Evolutionary conservation across 768 basidiomycete species (phyloP), one percentile per base, ranked within the genome.

Genomic region (Mrakia gelida): DNA sequence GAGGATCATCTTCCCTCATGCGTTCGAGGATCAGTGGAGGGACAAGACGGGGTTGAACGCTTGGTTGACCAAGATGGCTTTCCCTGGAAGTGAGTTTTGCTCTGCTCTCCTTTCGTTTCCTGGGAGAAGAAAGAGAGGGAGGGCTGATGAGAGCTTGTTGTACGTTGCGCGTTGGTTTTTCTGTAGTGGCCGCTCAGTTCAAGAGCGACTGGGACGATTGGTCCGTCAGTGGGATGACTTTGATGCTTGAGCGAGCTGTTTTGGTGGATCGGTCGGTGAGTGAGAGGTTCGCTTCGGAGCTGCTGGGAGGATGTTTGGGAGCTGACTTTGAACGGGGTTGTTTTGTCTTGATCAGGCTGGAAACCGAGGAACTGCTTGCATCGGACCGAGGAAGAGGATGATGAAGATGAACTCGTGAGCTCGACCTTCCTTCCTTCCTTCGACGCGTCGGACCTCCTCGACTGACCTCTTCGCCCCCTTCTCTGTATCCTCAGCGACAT

Each of bases 31-130:
- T 28, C 59, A 59, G 59, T 59, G 59, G 59, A 59, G 59, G 59
- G 59, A 59, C n/a, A 59, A 59, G 59, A 59, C 59, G n/a, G 59
- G 59, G 26, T 23, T 59, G 23, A 59, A 59, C 59, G 59, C 59
- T 28, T 59, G 59, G 59, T 59, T 59, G 59, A 59, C 59, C 59
- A 59, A 59, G 59, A 59, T 59, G 59, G 59, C 59, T 8, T 59
- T 59, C 28, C 59, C 59, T 28, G 59, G 59, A 28, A 59, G 49
- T 52, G 49, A 52, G 49, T 52, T n/a, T n/a, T n/a, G n/a, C n/a
- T n/a, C n/a, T 15, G 49, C 49, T 21, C 18, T 16, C 49, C 49
- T 21, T 52, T 52, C 49, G 4, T 21, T 21, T 21, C 18, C 18
- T 1, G 45, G 49, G 9, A 52, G 49, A 52, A 52, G n/a, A n/a